Base-by-base conservation (phyloP, 331 rosid genomes). In the Saraca asoca region DNA sequence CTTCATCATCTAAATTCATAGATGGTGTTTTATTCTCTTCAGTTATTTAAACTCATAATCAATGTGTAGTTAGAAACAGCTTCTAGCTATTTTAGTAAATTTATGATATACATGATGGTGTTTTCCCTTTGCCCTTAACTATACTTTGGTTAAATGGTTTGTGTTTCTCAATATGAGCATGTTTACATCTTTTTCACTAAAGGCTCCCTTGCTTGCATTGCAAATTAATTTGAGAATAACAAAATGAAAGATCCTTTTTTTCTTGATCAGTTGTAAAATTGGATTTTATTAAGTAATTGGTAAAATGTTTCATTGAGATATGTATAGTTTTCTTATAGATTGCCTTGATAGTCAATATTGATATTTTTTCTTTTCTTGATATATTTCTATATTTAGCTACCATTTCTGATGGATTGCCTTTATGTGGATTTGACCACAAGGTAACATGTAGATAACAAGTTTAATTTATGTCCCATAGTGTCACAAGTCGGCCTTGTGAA, bases 321-420 rank as follows among this genome's bases (percentile, higher is more conserved):
- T 4, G 12, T 14, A 39, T 54, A 59, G 3, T 39, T 39, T 39
- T 39, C 43, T 39, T 39, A 7, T 1, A 7, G 11, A 10, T 7
- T 39, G 15, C 16, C 53, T 56, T 76, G 70, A 43, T 48, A 5
- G 43, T 39, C 43, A 39, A 39, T 16, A 9, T 12, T 45, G 62
- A 71, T 72, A 44, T 44, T 44, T 44, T 44, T 44, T 72, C 16
- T n/a, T 44, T 2, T 8, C 16, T 12, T 44, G 16, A 5, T 63
- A 63, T 29, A 56, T n/a, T 48, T 3, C 33, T 16, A 42, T 73
- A 16, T 66, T n/a, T 78, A 84, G 89, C 58, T 84, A 48, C 89
- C 89, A 48, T 84, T 84, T 78, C 88, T 94, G 70, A 57, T 76
- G 86, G 98, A 89, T 68, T 80, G 76, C 82, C 96, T 92, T 29